Evolutionary conservation across 2,329 filamentous ascomycete genomes (phyloP), one percentile per base, ranked within the genome.

Genomic region (Fusarium austroafricanum): DNA sequence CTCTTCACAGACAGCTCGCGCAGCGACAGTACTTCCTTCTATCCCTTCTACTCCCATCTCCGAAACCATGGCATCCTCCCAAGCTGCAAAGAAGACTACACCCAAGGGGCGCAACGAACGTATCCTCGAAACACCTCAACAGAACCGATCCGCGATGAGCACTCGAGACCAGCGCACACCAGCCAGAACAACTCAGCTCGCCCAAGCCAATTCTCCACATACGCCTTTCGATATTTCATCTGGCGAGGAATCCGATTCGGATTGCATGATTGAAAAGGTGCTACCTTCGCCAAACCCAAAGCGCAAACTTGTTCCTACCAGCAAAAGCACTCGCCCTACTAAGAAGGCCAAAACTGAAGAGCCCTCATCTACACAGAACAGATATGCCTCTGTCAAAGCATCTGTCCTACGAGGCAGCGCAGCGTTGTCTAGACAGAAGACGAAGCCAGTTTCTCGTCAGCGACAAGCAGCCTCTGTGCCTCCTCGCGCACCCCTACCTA

Each of bases 171-270:
- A 53, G 21, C 35, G 26, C 18, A 67, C 42, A 10, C 47, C 63
- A 17, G 37, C 44, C 17, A 47, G 50, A 49, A 26, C 18, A 4
- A 33, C 21, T 7, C 55, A 57, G 18, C 51, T 55, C 5, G 17
- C 38, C 9, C 45, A 46, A 17, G 72, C 58, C 21, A 44, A n/a
- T 15, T 72, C 71, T 14, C 70, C 67, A 3, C 46, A 46, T 15
- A 51, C 60, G 3, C 60, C 72, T 7, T 70, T 73, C 28, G 58
- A 60, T 12, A 61, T 74, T 11, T 71, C 68, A 4, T 73, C 71
- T 10, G 50, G 26, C 15, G 65, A 65, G 10, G 55, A 53, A 33
- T 69, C 66, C 8, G 62, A 51, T 39, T 65, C 65, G 14, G 71
- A 72, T 6, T 67, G 59, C 18, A 39, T 64, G 52, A 64, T 70